phyloP scores from a whole-genome alignment of 371 early-diverging fungal species.

The Mortierella sp. region DNA sequence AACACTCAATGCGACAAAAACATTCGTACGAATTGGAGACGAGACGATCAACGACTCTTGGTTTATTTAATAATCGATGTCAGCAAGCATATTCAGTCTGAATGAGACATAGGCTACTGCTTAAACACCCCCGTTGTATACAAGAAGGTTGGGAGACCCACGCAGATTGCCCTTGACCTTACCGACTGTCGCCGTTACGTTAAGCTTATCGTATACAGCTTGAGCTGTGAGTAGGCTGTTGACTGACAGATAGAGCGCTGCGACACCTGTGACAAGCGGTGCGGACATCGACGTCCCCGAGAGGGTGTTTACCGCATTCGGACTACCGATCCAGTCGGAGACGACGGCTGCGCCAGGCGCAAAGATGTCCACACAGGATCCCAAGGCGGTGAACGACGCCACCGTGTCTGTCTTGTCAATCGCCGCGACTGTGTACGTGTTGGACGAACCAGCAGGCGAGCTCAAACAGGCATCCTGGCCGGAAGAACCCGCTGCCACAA shows the following conservation, averaged over 20 bases:
- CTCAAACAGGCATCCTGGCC: constrained; percentile 71
- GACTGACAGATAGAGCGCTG: constrained; percentile 49
- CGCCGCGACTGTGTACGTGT: constrained; percentile 79
- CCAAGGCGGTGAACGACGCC: constrained; percentile 65
- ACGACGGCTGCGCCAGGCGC: constrained; percentile 62
- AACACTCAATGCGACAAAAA: too few relatives aligned
- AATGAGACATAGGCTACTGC: not conserved
- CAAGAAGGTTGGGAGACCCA: constrained; percentile 21
- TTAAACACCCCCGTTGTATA: constrained; percentile 28
- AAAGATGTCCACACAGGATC: constrained; percentile 68
- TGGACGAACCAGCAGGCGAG: constrained; percentile 70
- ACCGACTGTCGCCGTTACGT: constrained; percentile 7
- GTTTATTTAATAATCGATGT: not conserved
- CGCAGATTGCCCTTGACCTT: constrained; percentile 20
- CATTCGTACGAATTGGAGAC: too few relatives aligned
- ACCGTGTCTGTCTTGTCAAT: constrained; percentile 61
- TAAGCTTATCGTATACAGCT: constrained; percentile 21
- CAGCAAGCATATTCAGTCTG: too few relatives aligned
- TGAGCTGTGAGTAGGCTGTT: constrained; percentile 14
- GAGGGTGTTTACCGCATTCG: constrained; percentile 23
- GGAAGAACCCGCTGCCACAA: constrained; percentile 91
- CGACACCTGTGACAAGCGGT: constrained; percentile 61
- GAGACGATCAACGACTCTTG: constrained; percentile 13
- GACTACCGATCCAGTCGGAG: constrained; percentile 37
- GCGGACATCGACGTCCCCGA: constrained; percentile 64